Conservation (phyloP, 2,329 filamentous ascomycete species). For the Exophiala calicioides region DNA sequence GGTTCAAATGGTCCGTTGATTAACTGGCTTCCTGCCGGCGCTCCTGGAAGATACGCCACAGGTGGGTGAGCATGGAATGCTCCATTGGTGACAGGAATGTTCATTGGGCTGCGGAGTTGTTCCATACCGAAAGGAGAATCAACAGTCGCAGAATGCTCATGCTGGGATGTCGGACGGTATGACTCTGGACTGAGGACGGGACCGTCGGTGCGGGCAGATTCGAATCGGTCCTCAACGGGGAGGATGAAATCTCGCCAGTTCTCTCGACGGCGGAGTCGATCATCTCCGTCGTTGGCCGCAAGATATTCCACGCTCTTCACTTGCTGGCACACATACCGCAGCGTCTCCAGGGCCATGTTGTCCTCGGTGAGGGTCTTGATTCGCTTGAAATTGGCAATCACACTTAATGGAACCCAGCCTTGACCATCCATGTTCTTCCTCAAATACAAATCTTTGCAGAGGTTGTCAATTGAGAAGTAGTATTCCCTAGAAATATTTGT, state of each 20-base stretch:
- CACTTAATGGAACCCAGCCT: constrained; percentile 78
- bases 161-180: constrained; percentile 9
- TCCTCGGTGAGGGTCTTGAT: constrained; percentile 73
- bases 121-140: constrained; percentile 17
- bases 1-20: constrained; percentile 8
- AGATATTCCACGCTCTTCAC: constrained; percentile 74
- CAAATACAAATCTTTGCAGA: constrained; percentile 89
- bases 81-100: constrained; percentile 15
- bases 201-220: constrained; percentile 72
- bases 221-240: constrained; percentile 68
- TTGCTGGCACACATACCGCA: constrained; percentile 73
- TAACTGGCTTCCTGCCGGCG: constrained; percentile 11
- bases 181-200: constrained; percentile 38
- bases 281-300: constrained; percentile 71
- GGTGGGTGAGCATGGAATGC: constrained; percentile 18
- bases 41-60: constrained; percentile 16
- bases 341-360: constrained; percentile 55
- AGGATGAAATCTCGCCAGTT: constrained; percentile 82
- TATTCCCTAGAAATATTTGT: constrained; percentile 66
- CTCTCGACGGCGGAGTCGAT: constrained; percentile 72
- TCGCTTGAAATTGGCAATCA: constrained; percentile 85
- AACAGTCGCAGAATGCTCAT: constrained; percentile 8
- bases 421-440: constrained; percentile 92
- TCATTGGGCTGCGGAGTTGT: constrained; percentile 20
- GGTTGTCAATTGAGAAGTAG: constrained; percentile 95